A percentile compares a stretch with the other conserved stretches of the same genome.
Conservation (phyloP, 2,329 filamentous ascomycete species). For the Fusarium sulawesiense region DNA sequence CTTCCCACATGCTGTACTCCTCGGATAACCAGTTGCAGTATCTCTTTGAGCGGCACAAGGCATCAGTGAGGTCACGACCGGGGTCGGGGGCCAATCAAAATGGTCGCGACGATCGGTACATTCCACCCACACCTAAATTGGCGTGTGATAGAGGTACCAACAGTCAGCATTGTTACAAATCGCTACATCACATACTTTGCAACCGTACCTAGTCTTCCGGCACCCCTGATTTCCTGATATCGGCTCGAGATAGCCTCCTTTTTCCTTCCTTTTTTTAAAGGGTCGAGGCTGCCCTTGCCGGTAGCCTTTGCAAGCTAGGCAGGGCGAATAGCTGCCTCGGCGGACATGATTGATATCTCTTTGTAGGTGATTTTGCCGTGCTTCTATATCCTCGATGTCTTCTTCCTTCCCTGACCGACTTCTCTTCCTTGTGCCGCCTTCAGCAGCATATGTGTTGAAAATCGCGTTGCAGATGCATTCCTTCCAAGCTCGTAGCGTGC, state of each 20-base stretch:
- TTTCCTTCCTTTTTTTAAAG: background rate
- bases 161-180: background rate
- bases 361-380: background rate
- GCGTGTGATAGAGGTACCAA: background rate
- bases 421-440: background rate
- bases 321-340: background rate
- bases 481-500: background rate
- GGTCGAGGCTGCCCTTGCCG: background rate
- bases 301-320: background rate
- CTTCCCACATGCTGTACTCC: no score
- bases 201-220: no score
- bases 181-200: background rate
- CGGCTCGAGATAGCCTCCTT: background rate
- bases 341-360: conserved; percentile 3
- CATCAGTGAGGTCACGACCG: background rate
- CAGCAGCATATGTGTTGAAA: background rate
- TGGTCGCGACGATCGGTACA: background rate
- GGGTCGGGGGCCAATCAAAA: background rate
- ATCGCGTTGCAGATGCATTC: conserved; percentile 6
- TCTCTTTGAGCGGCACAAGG: background rate
- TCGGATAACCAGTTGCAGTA: no score
- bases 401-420: background rate
- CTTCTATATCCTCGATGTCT: background rate
- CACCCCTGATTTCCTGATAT: no score
- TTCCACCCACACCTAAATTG: background rate